A percentile compares a stretch with the other conserved stretches of the same genome.
Conservation (phyloP, 805 yeast species). For the Tetrapisispora fleetii region DNA sequence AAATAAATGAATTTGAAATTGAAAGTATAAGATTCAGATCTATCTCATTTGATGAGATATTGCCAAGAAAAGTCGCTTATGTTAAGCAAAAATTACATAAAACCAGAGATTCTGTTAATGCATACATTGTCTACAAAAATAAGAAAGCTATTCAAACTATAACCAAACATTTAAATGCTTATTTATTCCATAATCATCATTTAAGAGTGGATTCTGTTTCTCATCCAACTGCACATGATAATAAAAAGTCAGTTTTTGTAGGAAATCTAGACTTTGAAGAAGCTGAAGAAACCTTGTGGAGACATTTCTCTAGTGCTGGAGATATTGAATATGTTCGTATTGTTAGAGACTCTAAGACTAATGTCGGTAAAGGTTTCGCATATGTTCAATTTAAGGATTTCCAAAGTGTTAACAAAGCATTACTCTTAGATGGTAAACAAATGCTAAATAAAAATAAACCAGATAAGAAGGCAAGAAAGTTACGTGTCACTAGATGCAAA, state of each 20-base stretch:
- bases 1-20: constrained; percentile 30
- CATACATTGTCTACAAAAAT: constrained; percentile 70
- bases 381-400: constrained; percentile 80
- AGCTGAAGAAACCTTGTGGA: constrained; percentile 82
- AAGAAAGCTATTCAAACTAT: constrained; percentile 33
- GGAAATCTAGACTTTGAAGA: constrained; percentile 94
- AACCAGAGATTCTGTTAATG: constrained; percentile 72
- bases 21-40: constrained; percentile 86
- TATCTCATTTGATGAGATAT: constrained; percentile 73
- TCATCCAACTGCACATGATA: constrained; percentile 80
- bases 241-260: constrained; percentile 74
- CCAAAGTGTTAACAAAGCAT: constrained; percentile 68
- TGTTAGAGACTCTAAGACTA: constrained; percentile 85
- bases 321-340: constrained; percentile 83
- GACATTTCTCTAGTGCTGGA: constrained; percentile 57
- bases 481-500: constrained; percentile 71
- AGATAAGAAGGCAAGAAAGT: constrained; percentile 39
- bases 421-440: constrained; percentile 64
- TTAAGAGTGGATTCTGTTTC: constrained; percentile 87
- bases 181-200: constrained; percentile 61
- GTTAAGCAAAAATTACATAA: constrained; percentile 69
- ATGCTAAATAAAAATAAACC: constrained; percentile 28
- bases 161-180: constrained; percentile 48
- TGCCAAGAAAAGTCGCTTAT: constrained; percentile 89
- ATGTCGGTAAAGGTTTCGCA: constrained; percentile 95